phyloP scores from a whole-genome alignment of 192 early-diverging fungal genomes.

The Gigaspora rosea region DNA sequence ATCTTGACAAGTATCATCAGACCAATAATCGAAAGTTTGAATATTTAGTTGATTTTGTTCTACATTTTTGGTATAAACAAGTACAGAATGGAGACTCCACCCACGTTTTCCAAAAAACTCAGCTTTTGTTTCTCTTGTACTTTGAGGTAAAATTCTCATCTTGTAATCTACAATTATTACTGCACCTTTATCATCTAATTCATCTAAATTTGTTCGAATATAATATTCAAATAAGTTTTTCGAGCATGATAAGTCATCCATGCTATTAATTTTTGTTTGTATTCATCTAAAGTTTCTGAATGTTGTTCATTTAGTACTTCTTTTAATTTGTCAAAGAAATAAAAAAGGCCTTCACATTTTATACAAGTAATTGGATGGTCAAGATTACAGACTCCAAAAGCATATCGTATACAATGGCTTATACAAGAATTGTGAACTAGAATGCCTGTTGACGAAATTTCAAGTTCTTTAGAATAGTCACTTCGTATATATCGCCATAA shows the following conservation, averaged over 20 bases:
- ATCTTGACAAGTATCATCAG: too few species aligned
- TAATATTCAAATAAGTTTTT: slow-evolving; percentile 10
- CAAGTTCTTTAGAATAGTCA: neutral
- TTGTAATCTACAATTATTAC: slow-evolving; percentile 15
- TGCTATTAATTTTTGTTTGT: too few species aligned
- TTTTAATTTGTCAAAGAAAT: slow-evolving; percentile 5
- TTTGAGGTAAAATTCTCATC: slow-evolving; percentile 5
- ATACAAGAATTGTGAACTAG: slow-evolving; percentile 11
- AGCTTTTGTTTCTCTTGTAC: too few species aligned
- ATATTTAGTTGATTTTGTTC: too few species aligned
- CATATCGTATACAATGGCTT: neutral
- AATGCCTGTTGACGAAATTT: neutral
- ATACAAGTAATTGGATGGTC: neutral
- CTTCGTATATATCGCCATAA: neutral
- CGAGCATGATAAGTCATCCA: too few species aligned
- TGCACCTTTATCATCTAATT: neutral
- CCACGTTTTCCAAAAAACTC: too few species aligned
- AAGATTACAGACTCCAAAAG: slow-evolving; percentile 11
- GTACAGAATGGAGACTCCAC: too few species aligned
- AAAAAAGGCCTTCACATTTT: slow-evolving; percentile 1
- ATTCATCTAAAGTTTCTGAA: neutral
- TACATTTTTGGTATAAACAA: too few species aligned
- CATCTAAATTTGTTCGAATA: slow-evolving; percentile 1
- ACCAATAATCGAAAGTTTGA: too few species aligned
- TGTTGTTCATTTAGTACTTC: neutral